phyloP scores from a whole-genome alignment of 1,284 basidiomycete genomes.

The Meira miltonrushii region DNA sequence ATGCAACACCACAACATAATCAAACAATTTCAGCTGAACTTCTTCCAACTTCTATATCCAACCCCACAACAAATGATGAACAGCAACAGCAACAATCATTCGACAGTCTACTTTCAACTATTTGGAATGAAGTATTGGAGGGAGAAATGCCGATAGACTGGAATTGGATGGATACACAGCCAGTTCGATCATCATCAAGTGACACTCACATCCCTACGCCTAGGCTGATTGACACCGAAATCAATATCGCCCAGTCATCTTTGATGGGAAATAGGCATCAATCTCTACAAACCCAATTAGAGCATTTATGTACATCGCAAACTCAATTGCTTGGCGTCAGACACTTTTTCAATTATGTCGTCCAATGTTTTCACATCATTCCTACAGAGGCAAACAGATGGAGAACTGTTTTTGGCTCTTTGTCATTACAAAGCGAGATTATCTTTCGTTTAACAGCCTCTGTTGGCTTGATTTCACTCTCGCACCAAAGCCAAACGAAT shows the following conservation, averaged over 20 bases:
- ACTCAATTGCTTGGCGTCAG: background rate
- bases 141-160: no score
- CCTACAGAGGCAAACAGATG: constrained; percentile 18
- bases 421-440: constrained; percentile 13
- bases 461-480: constrained; percentile 19
- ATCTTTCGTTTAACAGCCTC: constrained; percentile 14
- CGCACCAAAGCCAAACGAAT: constrained; percentile 10
- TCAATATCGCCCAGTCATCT: background rate
- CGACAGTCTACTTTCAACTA: no score
- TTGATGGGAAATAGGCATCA: background rate
- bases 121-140: no score
- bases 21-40: background rate
- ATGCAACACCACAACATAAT: background rate
- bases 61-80: no score
- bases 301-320: background rate
- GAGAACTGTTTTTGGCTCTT: constrained; percentile 19
- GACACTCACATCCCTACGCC: background rate
- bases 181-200: background rate
- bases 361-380: constrained; percentile 19
- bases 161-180: no score
- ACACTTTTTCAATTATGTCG: constrained; percentile 20
- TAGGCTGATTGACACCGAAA: background rate
- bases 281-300: background rate
- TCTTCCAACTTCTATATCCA: no score
- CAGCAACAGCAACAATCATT: no score